Percentiles rank a stretch among this genome's conserved stretches.
Evolutionary conservation across 2,329 filamentous ascomycete genomes (phyloP).

Genomic region (Ceratocystis cacaofunesta): DNA sequence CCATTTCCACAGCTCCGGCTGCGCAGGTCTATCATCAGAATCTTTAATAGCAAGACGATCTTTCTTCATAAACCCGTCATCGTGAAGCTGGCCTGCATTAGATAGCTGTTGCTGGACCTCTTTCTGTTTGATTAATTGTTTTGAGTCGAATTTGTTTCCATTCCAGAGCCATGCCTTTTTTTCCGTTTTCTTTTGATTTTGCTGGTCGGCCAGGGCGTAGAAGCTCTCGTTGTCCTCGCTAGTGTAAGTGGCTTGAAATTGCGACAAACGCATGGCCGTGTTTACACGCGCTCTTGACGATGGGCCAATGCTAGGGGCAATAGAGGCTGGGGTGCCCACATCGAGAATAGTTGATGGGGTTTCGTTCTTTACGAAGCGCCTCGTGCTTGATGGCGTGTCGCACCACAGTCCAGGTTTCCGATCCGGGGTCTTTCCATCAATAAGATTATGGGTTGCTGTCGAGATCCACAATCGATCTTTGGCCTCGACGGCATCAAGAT

Average conservation of each 20-base stretch:
- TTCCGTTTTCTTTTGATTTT: constrained; percentile 69
- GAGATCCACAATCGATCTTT: constrained; percentile 75
- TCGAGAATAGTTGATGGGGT: constrained; percentile 38
- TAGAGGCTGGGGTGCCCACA: constrained; percentile 10
- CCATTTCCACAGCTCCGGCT: constrained; percentile 60
- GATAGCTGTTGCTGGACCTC: constrained; percentile 41
- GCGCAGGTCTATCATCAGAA: constrained; percentile 55
- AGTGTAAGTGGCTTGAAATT: constrained; percentile 86
- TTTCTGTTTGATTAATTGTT: constrained; percentile 57
- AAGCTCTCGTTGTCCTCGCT: constrained; percentile 98
- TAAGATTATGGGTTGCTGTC: constrained; percentile 56
- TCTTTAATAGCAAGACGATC: constrained; percentile 51
- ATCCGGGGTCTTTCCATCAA: constrained; percentile 56
- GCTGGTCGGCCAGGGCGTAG: constrained; percentile 77
- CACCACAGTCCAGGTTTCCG: not conserved
- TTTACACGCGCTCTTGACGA: constrained; percentile 8
- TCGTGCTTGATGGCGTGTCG: constrained; percentile 30
- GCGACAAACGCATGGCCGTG: constrained; percentile 36
- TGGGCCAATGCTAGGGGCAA: not conserved
- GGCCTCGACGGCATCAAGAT: constrained; percentile 78
- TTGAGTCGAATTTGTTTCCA: constrained; percentile 73
- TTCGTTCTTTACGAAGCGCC: constrained; percentile 33
- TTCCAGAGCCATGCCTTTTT: constrained; percentile 84
- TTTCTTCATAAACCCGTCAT: constrained; percentile 40
- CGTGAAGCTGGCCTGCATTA: constrained; percentile 32